Base-by-base conservation (phyloP, 805 yeast species). In the Metschnikowia similis region DNA sequence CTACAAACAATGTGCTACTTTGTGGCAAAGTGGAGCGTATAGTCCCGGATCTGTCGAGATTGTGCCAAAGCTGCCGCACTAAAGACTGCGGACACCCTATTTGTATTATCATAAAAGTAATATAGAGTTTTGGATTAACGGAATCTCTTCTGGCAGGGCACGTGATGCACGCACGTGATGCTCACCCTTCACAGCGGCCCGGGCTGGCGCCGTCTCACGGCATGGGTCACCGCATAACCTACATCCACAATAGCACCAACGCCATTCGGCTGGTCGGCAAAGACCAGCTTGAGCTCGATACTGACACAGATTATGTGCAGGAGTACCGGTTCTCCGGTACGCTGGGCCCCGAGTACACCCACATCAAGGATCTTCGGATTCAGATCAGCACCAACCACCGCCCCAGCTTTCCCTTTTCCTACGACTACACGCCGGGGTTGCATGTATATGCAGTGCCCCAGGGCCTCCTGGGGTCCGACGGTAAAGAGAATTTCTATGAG, bases 381-480 rank as follows among this genome's bases (percentile, higher is more conserved):
- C 60, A 55, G 16, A 44, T 55, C 37, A 31, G 34, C 37, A 45
- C 38, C 32, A 48, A 41, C 29, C 42, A 29, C 39, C 21, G n/a
- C 32, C 28, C 47, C 38, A 31, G 43, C 40, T 21, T 4, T 16
- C 49, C 69, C 2, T 71, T 69, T 55, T 64, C 62, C 34, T 66
- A 64, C 49, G 51, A 62, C 29, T 59, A 56, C 44, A 51, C 56
- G 10, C 32, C 36, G 3, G 75, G 74, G 1, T 49, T 67, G 37
- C 66, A 61, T 40, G 53, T 71, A 2, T 69, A 70, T 52, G 67
- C 62, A 1, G 56, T 51, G 10, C 76, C 76, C 1, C 38, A 50
- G n/a, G 48, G 37, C 2, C 47, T 35, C 7, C 45, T 44, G n/a
- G 54, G 47, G n/a, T 56, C 41, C 2, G 47, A 41, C 8, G 55